Percentiles rank a stretch among this genome's conserved stretches.
phyloP scores from a whole-genome alignment of 2,329 filamentous ascomycete species.

The Saccharata proteae region DNA sequence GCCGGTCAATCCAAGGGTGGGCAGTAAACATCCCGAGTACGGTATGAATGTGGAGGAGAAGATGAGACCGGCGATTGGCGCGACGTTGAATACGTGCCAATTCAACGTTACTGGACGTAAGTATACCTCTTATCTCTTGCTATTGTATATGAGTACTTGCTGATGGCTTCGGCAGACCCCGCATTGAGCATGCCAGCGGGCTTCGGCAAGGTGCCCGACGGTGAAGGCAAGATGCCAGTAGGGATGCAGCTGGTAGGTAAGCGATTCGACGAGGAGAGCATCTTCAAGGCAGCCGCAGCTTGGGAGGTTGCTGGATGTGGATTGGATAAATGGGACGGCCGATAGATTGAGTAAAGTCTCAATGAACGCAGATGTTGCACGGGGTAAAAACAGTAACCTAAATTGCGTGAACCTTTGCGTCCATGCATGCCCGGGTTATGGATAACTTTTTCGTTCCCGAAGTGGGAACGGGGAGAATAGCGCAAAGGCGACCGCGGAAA shows the following conservation, averaged over 20 bases:
- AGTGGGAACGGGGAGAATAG: no score
- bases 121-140: not conserved
- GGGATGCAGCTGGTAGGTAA: slow-evolving; percentile 26
- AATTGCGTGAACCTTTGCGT: no score
- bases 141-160: not conserved
- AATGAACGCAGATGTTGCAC: no score
- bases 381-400: no score
- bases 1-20: slow-evolving; percentile 35
- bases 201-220: slow-evolving; percentile 13
- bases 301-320: slow-evolving; percentile 22
- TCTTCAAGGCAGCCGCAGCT: slow-evolving; percentile 22
- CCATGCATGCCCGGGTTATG: no score
- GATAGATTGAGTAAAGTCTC: no score
- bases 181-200: slow-evolving; percentile 36
- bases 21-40: slow-evolving; percentile 27
- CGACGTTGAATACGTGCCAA: slow-evolving; percentile 31
- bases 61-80: slow-evolving; percentile 32
- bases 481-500: no score
- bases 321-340: slow-evolving; percentile 14
- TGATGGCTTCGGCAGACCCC: slow-evolving; percentile 21
- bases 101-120: slow-evolving; percentile 38
- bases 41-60: slow-evolving; percentile 27
- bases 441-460: no score
- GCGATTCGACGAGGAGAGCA: slow-evolving; percentile 21
- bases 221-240: slow-evolving; percentile 19